These are phyloP conservation scores for Exserohilum rostratum DNA, from an alignment of 2,329 filamentous ascomycete genomes.

Conservation along the genomic window DNA sequence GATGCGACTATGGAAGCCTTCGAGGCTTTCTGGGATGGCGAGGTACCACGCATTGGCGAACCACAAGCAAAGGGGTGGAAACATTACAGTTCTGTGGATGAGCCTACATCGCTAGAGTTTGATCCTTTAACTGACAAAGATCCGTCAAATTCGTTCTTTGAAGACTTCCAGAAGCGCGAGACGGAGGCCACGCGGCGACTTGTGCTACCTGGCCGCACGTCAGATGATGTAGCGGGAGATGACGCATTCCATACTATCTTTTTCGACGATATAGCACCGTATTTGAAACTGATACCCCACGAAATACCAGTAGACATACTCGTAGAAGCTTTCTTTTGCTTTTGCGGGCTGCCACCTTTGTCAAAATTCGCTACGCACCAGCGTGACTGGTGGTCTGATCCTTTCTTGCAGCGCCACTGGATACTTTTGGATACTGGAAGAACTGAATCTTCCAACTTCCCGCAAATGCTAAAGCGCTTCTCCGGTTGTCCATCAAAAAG, in stretches of 20 bases:
- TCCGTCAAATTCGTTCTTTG: slow-evolving; percentile 20
- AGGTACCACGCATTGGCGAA: slow-evolving; percentile 80
- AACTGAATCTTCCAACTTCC: slow-evolving; percentile 17
- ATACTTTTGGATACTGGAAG: not conserved
- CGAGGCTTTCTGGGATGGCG: slow-evolving; percentile 84
- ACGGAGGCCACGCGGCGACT: slow-evolving; percentile 55
- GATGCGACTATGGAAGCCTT: slow-evolving; percentile 52
- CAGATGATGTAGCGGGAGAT: slow-evolving; percentile 76
- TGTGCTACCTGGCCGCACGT: slow-evolving; percentile 70
- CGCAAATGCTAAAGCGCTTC: slow-evolving; percentile 13
- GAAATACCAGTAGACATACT: slow-evolving; percentile 55
- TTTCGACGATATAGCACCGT: slow-evolving; percentile 73
- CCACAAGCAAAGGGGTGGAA: slow-evolving; percentile 72
- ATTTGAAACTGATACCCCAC: slow-evolving; percentile 58
- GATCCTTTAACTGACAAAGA: slow-evolving; percentile 5
- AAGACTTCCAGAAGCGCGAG: slow-evolving; percentile 57
- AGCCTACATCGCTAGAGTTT: slow-evolving; percentile 9
- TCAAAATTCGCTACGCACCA: slow-evolving; percentile 28
- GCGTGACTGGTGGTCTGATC: slow-evolving; percentile 57
- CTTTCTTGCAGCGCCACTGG: slow-evolving; percentile 57
- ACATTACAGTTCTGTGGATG: slow-evolving; percentile 49
- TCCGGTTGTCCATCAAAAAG: slow-evolving; percentile 16
- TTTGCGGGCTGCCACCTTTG: slow-evolving; percentile 58
- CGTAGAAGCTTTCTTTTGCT: slow-evolving; percentile 68
- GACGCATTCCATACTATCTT: slow-evolving; percentile 85